Percentiles rank a stretch among this genome's conserved stretches.
Evolutionary conservation across 2,329 filamentous ascomycete genomes (phyloP).

Genomic region (Daldinia sp.): DNA sequence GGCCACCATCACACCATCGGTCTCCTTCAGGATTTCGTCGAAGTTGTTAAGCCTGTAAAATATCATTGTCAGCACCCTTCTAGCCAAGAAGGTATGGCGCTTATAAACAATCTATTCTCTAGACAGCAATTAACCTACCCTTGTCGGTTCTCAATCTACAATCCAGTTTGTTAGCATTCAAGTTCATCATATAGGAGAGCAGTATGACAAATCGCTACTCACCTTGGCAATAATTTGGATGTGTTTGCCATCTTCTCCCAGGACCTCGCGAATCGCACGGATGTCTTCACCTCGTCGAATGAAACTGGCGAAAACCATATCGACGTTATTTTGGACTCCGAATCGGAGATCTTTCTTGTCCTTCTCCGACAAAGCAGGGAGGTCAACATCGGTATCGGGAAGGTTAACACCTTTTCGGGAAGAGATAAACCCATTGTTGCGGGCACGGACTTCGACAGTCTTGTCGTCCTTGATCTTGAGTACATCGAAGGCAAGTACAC

Average conservation of each 20-base stretch:
- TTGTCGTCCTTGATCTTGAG: conserved; percentile 86
- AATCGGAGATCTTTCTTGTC: conserved; percentile 94
- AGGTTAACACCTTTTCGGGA: conserved; percentile 99
- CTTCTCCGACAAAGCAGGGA: conserved; percentile 97
- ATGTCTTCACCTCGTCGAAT: conserved; percentile 96
- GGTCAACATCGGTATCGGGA: conserved; percentile 97
- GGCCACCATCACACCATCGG: conserved; percentile 99
- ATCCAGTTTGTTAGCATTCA: conserved; percentile 5
- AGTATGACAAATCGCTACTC: neutral
- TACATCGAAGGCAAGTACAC: conserved; percentile 96
- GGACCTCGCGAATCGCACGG: conserved; percentile 84
- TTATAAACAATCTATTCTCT: neutral
- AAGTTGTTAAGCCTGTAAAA: conserved; percentile 86
- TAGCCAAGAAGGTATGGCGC: neutral
- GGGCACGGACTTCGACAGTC: conserved; percentile 84
- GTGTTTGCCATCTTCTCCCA: conserved; percentile 90
- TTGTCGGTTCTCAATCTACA: conserved; percentile 94
- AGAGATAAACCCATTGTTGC: conserved; percentile 99
- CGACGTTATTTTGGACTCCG: conserved; percentile 97
- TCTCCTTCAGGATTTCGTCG: conserved; percentile 92
- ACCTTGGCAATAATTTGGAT: conserved; percentile 98
- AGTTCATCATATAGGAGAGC: neutral
- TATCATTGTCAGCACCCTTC: conserved; percentile 13
- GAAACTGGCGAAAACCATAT: conserved; percentile 99
- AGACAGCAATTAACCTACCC: conserved; percentile 55